Percentiles rank a stretch among this genome's conserved stretches.
phyloP scores from a whole-genome alignment of 202 grass and related monocot species.

The Brachypodium distachyon region DNA sequence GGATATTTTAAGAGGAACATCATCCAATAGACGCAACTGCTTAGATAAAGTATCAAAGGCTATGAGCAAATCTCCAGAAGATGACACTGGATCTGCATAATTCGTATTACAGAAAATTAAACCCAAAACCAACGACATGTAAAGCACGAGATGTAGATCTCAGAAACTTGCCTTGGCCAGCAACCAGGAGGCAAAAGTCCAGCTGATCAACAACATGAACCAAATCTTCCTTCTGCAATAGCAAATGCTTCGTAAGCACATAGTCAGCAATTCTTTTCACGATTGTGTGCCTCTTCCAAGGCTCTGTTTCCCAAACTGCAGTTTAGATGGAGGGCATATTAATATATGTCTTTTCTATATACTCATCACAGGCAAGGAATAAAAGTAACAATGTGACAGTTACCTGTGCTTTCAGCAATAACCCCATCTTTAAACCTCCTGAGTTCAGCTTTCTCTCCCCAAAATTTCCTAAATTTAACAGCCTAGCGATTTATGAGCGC shows the following conservation, averaged over 20 bases:
- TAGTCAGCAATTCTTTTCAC: slow-evolving; percentile 71
- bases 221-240: slow-evolving; percentile 46
- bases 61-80: slow-evolving; percentile 53
- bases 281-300: slow-evolving; percentile 76
- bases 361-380: background rate
- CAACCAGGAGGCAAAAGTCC: slow-evolving; percentile 77
- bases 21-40: slow-evolving; percentile 54
- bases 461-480: slow-evolving; percentile 80
- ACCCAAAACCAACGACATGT: background rate
- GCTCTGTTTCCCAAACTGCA: slow-evolving; percentile 76
- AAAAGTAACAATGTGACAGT: slow-evolving; percentile 20
- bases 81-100: slow-evolving; percentile 65
- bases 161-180: slow-evolving; percentile 51
- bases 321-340: slow-evolving; percentile 7
- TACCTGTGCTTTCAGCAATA: slow-evolving; percentile 96
- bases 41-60: slow-evolving; percentile 77
- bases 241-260: slow-evolving; percentile 70
- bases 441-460: slow-evolving; percentile 95
- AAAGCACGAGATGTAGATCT: slow-evolving; percentile 20
- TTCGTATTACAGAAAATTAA: background rate
- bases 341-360: slow-evolving; percentile 1
- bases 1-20: slow-evolving; percentile 88
- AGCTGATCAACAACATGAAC: slow-evolving; percentile 83
- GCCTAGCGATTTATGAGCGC: slow-evolving; percentile 34
- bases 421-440: slow-evolving; percentile 92